Evolutionary conservation across 805 yeast genomes (phyloP), one percentile per base, ranked within the genome.

Genomic region (Starmerella floris): DNA sequence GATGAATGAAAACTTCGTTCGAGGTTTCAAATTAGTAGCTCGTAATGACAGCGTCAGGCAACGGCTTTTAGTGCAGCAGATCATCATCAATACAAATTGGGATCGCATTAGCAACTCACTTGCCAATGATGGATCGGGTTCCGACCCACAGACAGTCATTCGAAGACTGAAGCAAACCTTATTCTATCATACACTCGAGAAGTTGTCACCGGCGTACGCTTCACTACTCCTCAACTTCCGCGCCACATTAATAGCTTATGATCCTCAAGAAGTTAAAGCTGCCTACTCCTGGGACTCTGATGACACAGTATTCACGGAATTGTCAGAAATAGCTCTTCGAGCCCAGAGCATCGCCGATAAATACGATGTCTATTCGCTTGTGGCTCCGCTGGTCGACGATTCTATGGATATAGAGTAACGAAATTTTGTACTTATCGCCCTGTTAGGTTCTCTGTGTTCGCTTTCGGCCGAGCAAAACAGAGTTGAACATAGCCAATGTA

Each of bases 31-130:
- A 13, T 37, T 49, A 5, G 48, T 49, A 5, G 37, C 21, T 4
- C 22, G 36, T 9, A 30, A 31, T 3, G 52, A 49, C 32, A 6
- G 13, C 23, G 44, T 44, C 28, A 23, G 51, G 3, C 42, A 35
- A 25, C 39, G 43, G 11, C 43, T 49, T 2, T 41, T 49, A 1
- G 38, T 44, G 15, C 50, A 46, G 39, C 51, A 44, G 39, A 43
- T 49, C 23, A 32, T 49, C 35, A 21, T 42, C 26, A 42, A 44
- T 20, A 43, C 51, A 2, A 38, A 42, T 19, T 49, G 52, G 52
- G 43, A 41, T 5, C 39, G 34, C 11, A 34, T 46, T 3, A 19
- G 31, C 4, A 33, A 6, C 6, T n/a, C n/a, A n/a, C 11, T 13
- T 8, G 32, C 32, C 15, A 16, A 31, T 4, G 13, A 16, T 10